Evolutionary conservation across 805 yeast genomes (phyloP).

Genomic region (Barnettozyma pratensis): DNA sequence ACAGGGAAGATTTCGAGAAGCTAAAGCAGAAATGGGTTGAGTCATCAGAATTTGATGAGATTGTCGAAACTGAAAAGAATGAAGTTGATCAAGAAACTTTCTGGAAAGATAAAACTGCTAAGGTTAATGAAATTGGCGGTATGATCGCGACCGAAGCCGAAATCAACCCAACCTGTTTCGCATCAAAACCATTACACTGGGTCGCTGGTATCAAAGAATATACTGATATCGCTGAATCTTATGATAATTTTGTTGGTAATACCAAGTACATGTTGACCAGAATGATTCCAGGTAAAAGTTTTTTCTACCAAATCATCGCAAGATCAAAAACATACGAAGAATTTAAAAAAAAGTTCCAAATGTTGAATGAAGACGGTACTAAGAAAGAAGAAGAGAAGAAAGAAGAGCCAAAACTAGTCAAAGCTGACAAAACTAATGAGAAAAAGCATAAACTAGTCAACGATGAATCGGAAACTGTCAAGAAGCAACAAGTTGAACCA

Average conservation of each 20-base stretch:
- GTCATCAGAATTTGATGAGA: slow-evolving; percentile 3
- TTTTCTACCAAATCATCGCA: slow-evolving; percentile 51
- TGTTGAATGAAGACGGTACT: slow-evolving; percentile 18
- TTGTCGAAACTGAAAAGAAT: slow-evolving; percentile 1
- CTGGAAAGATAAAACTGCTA: not conserved
- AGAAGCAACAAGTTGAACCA: slow-evolving; percentile 16
- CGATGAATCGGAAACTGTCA: slow-evolving; percentile 3
- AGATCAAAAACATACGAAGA: slow-evolving; percentile 52
- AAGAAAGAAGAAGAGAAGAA: not conserved
- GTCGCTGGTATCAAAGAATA: slow-evolving; percentile 50
- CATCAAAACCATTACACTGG: slow-evolving; percentile 43
- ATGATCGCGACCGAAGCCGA: slow-evolving; percentile 96
- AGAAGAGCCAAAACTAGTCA: not conserved
- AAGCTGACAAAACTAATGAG: slow-evolving; percentile 4
- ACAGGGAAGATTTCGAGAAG: slow-evolving; percentile 46
- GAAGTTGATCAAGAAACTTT: not conserved
- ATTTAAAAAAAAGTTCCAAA: slow-evolving; percentile 27
- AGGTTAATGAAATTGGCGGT: slow-evolving; percentile 67
- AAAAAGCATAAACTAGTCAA: slow-evolving; percentile 15
- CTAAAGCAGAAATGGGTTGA: slow-evolving; percentile 39
- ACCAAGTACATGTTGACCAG: slow-evolving; percentile 77
- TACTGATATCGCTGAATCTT: slow-evolving; percentile 43
- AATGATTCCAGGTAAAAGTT: slow-evolving; percentile 72
- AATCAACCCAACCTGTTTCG: slow-evolving; percentile 75
- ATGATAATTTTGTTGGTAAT: slow-evolving; percentile 63